Percentiles rank a stretch among this genome's conserved stretches.
These are phyloP conservation scores for Whalleya microplaca DNA, from an alignment of 2,329 filamentous ascomycete genomes.

Conservation along the genomic window DNA sequence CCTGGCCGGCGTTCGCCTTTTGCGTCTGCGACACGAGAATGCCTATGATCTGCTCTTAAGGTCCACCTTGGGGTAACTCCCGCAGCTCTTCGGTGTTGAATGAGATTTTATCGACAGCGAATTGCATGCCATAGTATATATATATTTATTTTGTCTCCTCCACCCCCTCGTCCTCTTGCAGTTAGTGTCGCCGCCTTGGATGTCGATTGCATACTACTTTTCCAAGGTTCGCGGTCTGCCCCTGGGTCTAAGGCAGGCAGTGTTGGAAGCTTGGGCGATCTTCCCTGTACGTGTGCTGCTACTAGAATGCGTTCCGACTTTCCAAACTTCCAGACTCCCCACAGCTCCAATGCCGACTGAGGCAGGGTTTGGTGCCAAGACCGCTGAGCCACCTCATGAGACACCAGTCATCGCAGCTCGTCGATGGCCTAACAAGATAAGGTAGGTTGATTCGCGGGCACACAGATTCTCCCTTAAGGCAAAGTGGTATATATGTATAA, in stretches of 20 bases:
- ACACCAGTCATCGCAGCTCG: not conserved
- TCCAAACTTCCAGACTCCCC: slow-evolving; percentile 4
- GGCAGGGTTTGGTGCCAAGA: slow-evolving; percentile 21
- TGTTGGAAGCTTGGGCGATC: not conserved
- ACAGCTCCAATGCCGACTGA: slow-evolving; percentile 5
- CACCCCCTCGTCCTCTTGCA: no score
- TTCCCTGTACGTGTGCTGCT: not conserved
- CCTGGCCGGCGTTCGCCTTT: not conserved
- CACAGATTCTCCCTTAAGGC: not conserved
- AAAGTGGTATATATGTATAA: no score
- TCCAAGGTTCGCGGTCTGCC: not conserved
- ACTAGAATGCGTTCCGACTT: not conserved
- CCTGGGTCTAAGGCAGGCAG: not conserved
- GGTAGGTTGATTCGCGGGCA: not conserved
- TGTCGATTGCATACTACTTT: not conserved
- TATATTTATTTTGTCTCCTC: no score
- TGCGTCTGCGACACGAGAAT: not conserved
- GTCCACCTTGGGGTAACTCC: not conserved
- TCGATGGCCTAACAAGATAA: no score
- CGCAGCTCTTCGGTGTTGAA: not conserved
- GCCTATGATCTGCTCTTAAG: not conserved
- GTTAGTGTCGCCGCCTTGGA: not conserved
- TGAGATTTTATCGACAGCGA: not conserved
- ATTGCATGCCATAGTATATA: no score
- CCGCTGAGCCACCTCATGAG: slow-evolving; percentile 15